Percentiles rank a stretch among this genome's conserved stretches.
Conservation (phyloP, 1,284 basidiomycete species). For the Cryptococcus sp. region DNA sequence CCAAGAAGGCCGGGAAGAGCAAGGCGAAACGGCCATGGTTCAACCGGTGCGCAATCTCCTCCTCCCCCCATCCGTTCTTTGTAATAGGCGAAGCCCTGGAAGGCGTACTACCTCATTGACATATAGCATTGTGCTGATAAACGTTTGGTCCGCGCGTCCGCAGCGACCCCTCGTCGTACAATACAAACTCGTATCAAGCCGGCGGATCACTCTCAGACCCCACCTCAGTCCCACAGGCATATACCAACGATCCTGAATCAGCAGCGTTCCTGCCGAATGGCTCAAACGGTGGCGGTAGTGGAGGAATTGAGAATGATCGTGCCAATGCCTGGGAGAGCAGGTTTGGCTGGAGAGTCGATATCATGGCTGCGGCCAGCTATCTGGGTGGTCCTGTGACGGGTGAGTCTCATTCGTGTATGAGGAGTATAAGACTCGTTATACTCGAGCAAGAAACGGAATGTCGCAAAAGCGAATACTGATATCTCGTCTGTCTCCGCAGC, state of each 20-base stretch:
- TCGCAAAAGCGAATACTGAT: neutral
- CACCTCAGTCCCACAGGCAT: conserved; percentile 38
- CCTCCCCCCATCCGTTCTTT: conserved; percentile 22
- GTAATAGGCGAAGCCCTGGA: too few species aligned
- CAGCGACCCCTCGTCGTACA: conserved; percentile 46
- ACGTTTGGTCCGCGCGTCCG: too few species aligned
- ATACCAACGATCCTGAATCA: conserved; percentile 48
- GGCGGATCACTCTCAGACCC: conserved; percentile 56
- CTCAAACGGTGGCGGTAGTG: conserved; percentile 25
- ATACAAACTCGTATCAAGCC: conserved; percentile 61
- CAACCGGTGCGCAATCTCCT: conserved; percentile 53
- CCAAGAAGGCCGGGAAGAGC: conserved; percentile 36
- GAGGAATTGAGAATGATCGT: conserved; percentile 55
- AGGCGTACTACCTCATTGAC: too few species aligned
- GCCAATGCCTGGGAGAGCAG: conserved; percentile 71
- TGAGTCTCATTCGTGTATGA: conserved; percentile 46
- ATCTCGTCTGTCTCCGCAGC: conserved; percentile 55
- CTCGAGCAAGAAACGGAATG: neutral
- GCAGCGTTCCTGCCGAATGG: conserved; percentile 53
- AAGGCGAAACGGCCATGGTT: conserved; percentile 63
- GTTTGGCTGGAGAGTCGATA: conserved; percentile 68
- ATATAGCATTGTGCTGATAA: too few species aligned
- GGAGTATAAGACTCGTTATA: neutral
- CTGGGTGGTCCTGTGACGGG: conserved; percentile 72
- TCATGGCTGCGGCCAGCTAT: conserved; percentile 69